A percentile compares a stretch with the other conserved stretches of the same genome.
phyloP scores from a whole-genome alignment of 495 filamentous ascomycete species.

The Immersiella caudata region DNA sequence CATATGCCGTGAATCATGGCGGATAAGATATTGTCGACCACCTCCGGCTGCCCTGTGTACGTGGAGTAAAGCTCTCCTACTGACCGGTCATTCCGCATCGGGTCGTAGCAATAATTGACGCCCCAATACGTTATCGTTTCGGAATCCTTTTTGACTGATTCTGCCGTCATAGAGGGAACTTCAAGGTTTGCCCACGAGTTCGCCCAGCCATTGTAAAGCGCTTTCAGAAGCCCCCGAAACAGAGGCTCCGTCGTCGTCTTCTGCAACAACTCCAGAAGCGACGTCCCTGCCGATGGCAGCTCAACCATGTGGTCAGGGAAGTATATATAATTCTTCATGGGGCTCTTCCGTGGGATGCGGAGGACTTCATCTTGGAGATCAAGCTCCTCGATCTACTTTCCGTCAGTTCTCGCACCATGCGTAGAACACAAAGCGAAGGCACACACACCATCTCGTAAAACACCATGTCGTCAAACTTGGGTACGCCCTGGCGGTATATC shows the following conservation, averaged over 20 bases:
- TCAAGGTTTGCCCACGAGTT: background rate
- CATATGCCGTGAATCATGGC: constrained; percentile 88
- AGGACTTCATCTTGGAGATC: constrained; percentile 62
- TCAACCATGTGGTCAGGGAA: constrained; percentile 86
- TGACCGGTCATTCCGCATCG: constrained; percentile 63
- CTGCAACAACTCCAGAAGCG: background rate
- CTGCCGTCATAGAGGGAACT: background rate
- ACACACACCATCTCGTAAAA: constrained; percentile 49
- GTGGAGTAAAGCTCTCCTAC: constrained; percentile 68
- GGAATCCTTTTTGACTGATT: too few species aligned
- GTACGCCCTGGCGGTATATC: constrained; percentile 34
- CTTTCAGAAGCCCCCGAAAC: background rate
- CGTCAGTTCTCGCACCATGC: constrained; percentile 4
- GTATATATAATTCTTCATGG: constrained; percentile 79
- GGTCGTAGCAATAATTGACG: background rate
- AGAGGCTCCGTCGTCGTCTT: background rate
- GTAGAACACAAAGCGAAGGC: background rate
- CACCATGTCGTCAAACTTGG: constrained; percentile 45
- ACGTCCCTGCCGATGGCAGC: constrained; percentile 54
- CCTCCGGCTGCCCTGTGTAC: constrained; percentile 50
- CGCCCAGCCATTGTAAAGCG: background rate
- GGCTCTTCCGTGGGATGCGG: constrained; percentile 46
- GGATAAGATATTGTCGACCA: constrained; percentile 77
- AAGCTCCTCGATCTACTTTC: constrained; percentile 63
- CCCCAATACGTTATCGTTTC: too few species aligned